Base-by-base conservation (phyloP, 1,284 basidiomycete genomes). In the Moesziomyces parantarcticus region DNA sequence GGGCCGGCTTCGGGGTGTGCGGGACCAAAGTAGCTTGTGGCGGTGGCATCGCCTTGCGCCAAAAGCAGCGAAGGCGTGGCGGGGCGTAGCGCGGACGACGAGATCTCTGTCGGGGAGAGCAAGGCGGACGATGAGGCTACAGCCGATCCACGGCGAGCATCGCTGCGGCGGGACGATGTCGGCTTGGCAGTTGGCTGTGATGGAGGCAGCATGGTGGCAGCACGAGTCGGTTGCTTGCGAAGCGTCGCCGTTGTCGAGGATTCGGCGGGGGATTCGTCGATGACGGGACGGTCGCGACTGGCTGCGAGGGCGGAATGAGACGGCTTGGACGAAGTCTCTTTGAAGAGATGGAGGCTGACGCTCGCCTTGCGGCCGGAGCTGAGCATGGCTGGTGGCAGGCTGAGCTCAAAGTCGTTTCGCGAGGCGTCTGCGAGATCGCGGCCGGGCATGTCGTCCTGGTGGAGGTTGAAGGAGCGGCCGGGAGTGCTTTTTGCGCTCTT, bases 331-430 rank as follows among this genome's bases (percentile, higher is more conserved):
- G 71, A 77, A 14, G 78, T 77, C 59, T 79, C 77, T 44, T 78
- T 79, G 69, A 80, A 80, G n/a, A 80, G 60, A 23, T 80, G 78
- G 11, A 80, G 60, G 51, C 71, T 75, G 34, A 80, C 78, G 44
- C 71, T 76, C 22, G 78, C 78, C 39, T 80, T 80, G n/a, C 78
- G 67, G 40, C 78, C 78, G 7, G 74, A 75, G 63, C 56, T 75
- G 55, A 76, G 56, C 69, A 77, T 71, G 23, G 76, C 69, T 7
- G 76, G 75, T 22, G 76, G 72, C 6, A 75, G 59, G 18, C 51
- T 63, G 41, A 75, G 66, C 40, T 77, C 75, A 5, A 65, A 50
- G 16, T 67, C 60, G 22, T 61, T 57, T 22, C 63, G 57, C 21
- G 57, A 50, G 8, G 56, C 42, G 29, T 66, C 69, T 1, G 56